Percentiles rank a stretch among this genome's conserved stretches.
Evolutionary conservation across 371 early-diverging fungal genomes (phyloP).

Genomic region (Phascolomyces articulosus): DNA sequence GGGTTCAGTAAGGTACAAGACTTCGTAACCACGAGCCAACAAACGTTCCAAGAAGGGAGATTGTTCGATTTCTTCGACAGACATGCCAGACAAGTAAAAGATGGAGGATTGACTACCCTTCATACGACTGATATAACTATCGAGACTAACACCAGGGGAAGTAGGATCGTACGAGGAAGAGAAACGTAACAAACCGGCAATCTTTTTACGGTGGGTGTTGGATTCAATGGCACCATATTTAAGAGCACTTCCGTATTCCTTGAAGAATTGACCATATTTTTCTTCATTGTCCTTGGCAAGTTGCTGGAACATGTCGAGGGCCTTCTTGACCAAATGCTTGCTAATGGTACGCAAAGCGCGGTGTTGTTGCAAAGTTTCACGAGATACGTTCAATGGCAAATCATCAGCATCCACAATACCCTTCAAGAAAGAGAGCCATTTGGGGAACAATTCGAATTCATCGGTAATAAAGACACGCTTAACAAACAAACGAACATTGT

Average conservation of each 20-base stretch:
- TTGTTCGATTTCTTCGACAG: slow-evolving; percentile 71
- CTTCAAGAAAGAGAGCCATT: slow-evolving; percentile 73
- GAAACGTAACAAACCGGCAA: slow-evolving; percentile 84
- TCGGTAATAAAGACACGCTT: slow-evolving; percentile 96
- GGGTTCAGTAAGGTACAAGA: slow-evolving; percentile 89
- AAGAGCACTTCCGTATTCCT: slow-evolving; percentile 71
- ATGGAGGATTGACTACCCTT: slow-evolving; percentile 88
- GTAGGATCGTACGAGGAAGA: slow-evolving; percentile 64
- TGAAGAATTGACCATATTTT: slow-evolving; percentile 76
- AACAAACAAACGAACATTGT: slow-evolving; percentile 90
- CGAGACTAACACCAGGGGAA: slow-evolving; percentile 67
- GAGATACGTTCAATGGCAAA: slow-evolving; percentile 93
- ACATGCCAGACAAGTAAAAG: slow-evolving; percentile 82
- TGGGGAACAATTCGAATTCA: slow-evolving; percentile 80
- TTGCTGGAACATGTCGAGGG: slow-evolving; percentile 81
- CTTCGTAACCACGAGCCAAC: slow-evolving; percentile 86
- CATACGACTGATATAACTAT: slow-evolving; percentile 88
- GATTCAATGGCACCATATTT: slow-evolving; percentile 91
- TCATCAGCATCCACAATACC: slow-evolving; percentile 94
- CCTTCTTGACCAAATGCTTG: slow-evolving; percentile 86
- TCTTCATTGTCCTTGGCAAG: slow-evolving; percentile 73
- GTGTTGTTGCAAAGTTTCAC: slow-evolving; percentile 94
- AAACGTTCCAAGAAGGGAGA: slow-evolving; percentile 90
- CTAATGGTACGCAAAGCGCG: slow-evolving; percentile 78
- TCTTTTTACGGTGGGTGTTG: slow-evolving; percentile 67